A percentile compares a stretch with the other conserved stretches of the same genome.
phyloP scores from a whole-genome alignment of 1,139 yeast genomes.

The Citeromyces siamensis region DNA sequence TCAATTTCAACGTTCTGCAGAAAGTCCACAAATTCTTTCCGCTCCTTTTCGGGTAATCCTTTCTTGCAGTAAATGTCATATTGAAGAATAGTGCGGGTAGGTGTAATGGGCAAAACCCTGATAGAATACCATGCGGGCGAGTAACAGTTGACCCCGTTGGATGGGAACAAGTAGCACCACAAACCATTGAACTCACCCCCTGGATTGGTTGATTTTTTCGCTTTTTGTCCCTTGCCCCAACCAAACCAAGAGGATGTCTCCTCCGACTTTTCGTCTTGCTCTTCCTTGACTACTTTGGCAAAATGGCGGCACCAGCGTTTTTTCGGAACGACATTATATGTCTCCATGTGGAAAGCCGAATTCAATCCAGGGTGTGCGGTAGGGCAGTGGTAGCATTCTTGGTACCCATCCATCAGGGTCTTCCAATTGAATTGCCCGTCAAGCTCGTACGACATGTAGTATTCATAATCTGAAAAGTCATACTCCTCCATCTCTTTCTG shows the following conservation, averaged over 20 bases:
- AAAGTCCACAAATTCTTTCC: conserved; percentile 51
- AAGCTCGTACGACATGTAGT: conserved; percentile 52
- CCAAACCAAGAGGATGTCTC: conserved; percentile 38
- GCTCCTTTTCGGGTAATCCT: conserved; percentile 35
- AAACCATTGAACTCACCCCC: conserved; percentile 51
- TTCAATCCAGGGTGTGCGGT: conserved; percentile 53
- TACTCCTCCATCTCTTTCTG: conserved; percentile 38
- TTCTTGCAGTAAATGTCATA: conserved; percentile 51
- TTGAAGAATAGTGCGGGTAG: conserved; percentile 41
- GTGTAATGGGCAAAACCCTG: conserved; percentile 40
- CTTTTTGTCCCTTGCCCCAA: conserved; percentile 24
- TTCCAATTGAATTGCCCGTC: conserved; percentile 57
- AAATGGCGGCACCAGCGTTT: conserved; percentile 48
- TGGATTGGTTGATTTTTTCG: conserved; percentile 23
- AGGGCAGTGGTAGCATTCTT: conserved; percentile 57
- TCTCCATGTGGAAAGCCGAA: conserved; percentile 46
- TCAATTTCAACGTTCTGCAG: conserved; percentile 48
- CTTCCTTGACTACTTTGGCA: conserved; percentile 40
- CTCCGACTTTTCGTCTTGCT: conserved; percentile 28
- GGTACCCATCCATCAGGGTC: conserved; percentile 56
- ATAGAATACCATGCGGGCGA: conserved; percentile 59
- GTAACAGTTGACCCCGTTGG: conserved; percentile 47
- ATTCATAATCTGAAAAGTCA: conserved; percentile 48
- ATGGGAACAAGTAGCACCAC: conserved; percentile 50
- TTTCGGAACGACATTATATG: conserved; percentile 51